Percentiles rank a stretch among this genome's conserved stretches.
Evolutionary conservation across 1,139 yeast genomes (phyloP).

Genomic region (Geotrichum restrictum): DNA sequence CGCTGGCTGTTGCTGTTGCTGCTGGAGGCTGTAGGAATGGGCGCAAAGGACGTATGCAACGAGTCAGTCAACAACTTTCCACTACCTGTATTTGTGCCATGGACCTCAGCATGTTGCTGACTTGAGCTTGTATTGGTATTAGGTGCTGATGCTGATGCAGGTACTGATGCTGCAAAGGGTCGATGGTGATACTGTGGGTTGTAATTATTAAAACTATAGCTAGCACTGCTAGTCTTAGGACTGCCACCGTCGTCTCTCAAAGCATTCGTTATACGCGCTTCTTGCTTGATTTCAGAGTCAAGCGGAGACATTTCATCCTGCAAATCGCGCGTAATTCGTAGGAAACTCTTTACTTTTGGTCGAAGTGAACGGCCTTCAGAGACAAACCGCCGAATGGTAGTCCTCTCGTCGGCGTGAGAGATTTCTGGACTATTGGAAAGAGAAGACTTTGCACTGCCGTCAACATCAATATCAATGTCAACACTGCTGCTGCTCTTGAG

Average conservation of each 20-base stretch:
- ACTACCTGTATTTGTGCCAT: too few relatives aligned
- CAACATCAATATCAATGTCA: background rate
- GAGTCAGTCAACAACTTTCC: background rate
- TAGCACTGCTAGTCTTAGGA: background rate
- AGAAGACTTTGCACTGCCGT: too few relatives aligned
- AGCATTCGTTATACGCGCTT: conserved; percentile 36
- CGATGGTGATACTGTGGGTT: background rate
- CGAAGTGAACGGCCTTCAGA: conserved; percentile 29
- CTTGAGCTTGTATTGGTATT: too few relatives aligned
- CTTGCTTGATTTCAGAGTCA: conserved; percentile 36
- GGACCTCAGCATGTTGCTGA: too few relatives aligned
- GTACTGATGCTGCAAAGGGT: too few relatives aligned
- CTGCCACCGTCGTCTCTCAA: conserved; percentile 32
- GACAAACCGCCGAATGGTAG: conserved; percentile 23
- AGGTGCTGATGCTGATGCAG: too few relatives aligned
- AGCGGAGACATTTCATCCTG: conserved; percentile 36
- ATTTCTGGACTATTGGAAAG: background rate
- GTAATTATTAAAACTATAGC: too few relatives aligned
- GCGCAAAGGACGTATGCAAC: background rate
- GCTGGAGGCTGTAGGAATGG: conserved; percentile 5
- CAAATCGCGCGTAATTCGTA: conserved; percentile 36
- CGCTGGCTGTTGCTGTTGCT: too few relatives aligned
- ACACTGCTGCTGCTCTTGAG: background rate
- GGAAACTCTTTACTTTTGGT: conserved; percentile 35
- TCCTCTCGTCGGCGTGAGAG: conserved; percentile 1